These are phyloP conservation scores for Oryza rufipogon DNA, from an alignment of 176 grass and related monocot genomes.

Conservation along the genomic window DNA sequence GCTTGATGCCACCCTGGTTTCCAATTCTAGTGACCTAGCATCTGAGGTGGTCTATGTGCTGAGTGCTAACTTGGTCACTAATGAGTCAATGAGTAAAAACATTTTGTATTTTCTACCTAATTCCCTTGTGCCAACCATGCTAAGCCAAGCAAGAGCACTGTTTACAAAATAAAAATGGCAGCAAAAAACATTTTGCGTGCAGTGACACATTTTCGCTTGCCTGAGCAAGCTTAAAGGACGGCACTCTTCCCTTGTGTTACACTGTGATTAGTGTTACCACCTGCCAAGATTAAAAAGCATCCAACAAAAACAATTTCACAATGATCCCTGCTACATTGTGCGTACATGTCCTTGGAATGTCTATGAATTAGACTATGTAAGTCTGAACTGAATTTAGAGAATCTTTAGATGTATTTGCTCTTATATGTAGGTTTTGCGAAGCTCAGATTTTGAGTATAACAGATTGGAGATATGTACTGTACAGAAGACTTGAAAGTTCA, in stretches of 20 bases:
- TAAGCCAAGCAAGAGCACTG: neutral
- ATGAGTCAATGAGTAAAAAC: neutral
- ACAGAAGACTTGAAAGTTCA: neutral
- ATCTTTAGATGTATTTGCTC: neutral
- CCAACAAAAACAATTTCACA: neutral
- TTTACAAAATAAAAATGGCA: neutral
- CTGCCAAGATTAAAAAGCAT: neutral
- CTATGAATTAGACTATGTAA: slow-evolving; percentile 7
- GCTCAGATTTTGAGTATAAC: neutral
- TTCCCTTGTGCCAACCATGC: neutral
- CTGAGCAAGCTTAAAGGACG: neutral
- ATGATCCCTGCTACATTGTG: neutral
- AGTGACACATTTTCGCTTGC: neutral
- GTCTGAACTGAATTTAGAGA: slow-evolving; percentile 9
- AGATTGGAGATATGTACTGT: slow-evolving; percentile 20
- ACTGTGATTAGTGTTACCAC: neutral
- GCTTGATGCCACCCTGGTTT: neutral
- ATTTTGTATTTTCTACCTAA: neutral
- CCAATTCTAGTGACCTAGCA: neutral
- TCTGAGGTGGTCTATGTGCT: neutral
- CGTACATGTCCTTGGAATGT: neutral
- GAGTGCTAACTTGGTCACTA: neutral
- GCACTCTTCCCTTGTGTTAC: neutral
- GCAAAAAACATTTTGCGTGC: neutral
- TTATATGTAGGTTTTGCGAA: neutral